Base-by-base conservation (phyloP, 768 basidiomycete species). In the Russula brevipes region DNA sequence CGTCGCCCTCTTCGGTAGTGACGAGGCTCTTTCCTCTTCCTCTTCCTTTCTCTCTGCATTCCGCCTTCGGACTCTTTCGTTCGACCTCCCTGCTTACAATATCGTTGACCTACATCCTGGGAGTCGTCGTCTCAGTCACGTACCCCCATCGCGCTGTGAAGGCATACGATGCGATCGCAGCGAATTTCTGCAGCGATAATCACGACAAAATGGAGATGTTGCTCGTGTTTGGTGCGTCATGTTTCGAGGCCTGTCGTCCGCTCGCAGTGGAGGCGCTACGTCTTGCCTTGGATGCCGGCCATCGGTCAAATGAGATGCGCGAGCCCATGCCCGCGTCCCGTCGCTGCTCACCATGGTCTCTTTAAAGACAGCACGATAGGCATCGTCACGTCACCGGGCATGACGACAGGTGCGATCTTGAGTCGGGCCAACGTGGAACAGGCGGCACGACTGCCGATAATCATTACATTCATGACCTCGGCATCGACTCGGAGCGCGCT, bases 391-490 rank as follows among this genome's bases (percentile, higher is more conserved):
- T 90, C 89, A 59, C 88, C 88, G 1, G 91, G 91, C 3, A 93
- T 91, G 90, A 93, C 94, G 89, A 91, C 89, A 0, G 93, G 93
- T 67, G 90, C 93, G 5, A 87, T 95, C 64, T 84, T 94, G 12
- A 93, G 90, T 12, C 92, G 93, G 0, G 83, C 89, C 11, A 86
- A 87, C 36, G 89, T 94, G 46, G 81, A 90, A 19, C 91, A 92
- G 73, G 94, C 93, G 0, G 90, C 90, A 2, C 84, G 85, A 56
- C 76, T 94, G 16, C 94, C 94, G 69, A 94, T 94, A 87, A 85
- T 95, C 62, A 91, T 95, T 74, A 90, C 94, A 88, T 91, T 94
- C 50, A 24, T 24, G 24, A 24, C 24, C 24, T 85, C 86, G 3
- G 85, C 91, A 0, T 82, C 85, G 61, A 88, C 24, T 24, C 24